Evolutionary conservation across 2,329 filamentous ascomycete genomes (phyloP).

Genomic region (Arthrinium phaeospermum): DNA sequence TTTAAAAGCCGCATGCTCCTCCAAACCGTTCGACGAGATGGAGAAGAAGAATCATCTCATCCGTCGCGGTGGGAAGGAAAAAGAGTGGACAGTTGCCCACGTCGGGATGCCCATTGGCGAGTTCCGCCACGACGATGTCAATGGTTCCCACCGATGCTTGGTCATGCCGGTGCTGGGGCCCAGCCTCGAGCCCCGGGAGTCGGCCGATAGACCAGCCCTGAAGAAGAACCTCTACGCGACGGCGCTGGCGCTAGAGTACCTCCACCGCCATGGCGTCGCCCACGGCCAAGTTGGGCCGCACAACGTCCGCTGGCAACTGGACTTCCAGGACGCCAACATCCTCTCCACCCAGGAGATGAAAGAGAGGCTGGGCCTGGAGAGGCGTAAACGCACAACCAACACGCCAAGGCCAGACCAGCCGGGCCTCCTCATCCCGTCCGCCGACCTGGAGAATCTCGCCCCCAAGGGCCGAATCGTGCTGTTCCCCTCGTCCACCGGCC

Average conservation of each 20-base stretch:
- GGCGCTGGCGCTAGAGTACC: neutral
- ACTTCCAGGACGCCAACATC: neutral
- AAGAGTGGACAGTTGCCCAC: neutral
- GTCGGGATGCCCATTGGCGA: neutral
- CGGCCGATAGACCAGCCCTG: neutral
- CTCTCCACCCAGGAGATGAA: neutral
- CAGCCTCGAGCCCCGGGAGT: neutral
- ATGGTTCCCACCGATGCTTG: neutral
- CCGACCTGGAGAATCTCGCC: neutral
- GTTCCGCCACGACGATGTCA: neutral
- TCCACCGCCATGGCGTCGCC: neutral
- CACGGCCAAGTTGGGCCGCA: neutral
- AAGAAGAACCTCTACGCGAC: neutral
- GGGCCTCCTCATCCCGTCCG: no score
- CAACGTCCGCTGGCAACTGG: neutral
- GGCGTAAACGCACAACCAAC: neutral
- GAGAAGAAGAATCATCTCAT: neutral
- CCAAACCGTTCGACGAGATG: neutral
- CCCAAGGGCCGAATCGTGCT: neutral
- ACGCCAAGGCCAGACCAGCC: neutral
- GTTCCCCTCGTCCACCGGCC: neutral
- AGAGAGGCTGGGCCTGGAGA: neutral
- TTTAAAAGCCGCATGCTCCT: neutral
- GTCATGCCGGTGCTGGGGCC: neutral
- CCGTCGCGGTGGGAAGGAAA: neutral